Base-by-base conservation (phyloP, 495 filamentous ascomycete genomes). In the Neurospora terricola region DNA sequence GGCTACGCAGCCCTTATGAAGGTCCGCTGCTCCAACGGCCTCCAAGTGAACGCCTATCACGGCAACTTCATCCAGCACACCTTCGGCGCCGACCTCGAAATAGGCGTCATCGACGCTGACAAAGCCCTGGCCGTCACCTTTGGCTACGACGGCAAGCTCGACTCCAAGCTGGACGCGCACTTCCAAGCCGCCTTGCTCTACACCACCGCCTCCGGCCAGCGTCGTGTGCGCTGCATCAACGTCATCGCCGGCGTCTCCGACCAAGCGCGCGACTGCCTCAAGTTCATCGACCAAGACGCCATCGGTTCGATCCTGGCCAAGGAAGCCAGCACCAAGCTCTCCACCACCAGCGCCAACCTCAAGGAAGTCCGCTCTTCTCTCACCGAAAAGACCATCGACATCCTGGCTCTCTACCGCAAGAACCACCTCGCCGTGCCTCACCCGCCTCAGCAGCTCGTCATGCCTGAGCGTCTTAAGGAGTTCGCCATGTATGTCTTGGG, bases 1-100 rank as follows among this genome's bases (percentile, higher is more conserved):
- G 96, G 96, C 37, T 99, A 95, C 79, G 95, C 98, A 83, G 93
- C 94, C 9, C 86, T 98, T 76, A 96, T 99, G 94, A 99, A 99
- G 85, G 96, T 98, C 70, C 91, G 96, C 62, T 99, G 96, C 82
- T 97, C 94, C 9, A 98, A 96, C 78, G 96, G 96, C 18, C 88
- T 99, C 38, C 96, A 99, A 82, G 93, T 99, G 18, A 91, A 93
- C 23, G 89, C 90, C 38, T 99, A 98, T 79, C 93, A 96, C 76
- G 96, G 96, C 72, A 98, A 98, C 83, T 98, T 98, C 77, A 86
- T 94, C 69, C 96, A 99, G 76, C 93, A 97, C 83, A 93, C 92
- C 5, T 95, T 97, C 75, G 93, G 93, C 8, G 94, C 96, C 16
- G 96, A 99, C 81, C 89, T 99, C 27, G 96, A 99, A 80, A 92